A percentile compares a stretch with the other conserved stretches of the same genome.
Conservation (phyloP, 768 basidiomycete genomes). For the Pluteus cervinus region DNA sequence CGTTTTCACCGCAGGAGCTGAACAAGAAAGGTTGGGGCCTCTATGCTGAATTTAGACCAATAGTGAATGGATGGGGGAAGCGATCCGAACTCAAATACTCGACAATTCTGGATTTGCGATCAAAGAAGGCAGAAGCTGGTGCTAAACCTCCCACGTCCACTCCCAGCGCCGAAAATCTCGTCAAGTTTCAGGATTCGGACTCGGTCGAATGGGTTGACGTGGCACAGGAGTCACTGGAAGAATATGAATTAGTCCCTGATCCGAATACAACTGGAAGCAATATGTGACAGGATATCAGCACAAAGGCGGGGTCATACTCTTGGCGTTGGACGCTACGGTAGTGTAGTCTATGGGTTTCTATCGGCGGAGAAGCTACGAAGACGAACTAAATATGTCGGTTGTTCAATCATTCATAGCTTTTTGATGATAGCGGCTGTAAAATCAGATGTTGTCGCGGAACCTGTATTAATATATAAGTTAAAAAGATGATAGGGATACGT, state of each 20-base stretch:
- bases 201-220: constrained; percentile 14
- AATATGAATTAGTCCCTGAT: constrained; percentile 48
- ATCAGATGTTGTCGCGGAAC: constrained; percentile 87
- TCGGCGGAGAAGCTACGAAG: too few species aligned
- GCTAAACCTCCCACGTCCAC: too few species aligned
- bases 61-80: constrained; percentile 79
- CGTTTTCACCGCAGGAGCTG: constrained; percentile 51
- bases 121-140: constrained; percentile 14
- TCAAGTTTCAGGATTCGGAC: constrained; percentile 12
- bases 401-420: constrained; percentile 41
- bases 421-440: constrained; percentile 92
- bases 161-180: constrained; percentile 9
- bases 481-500: not conserved
- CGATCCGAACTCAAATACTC: constrained; percentile 67
- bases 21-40: constrained; percentile 67
- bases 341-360: constrained; percentile 3
- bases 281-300: too few species aligned
- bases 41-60: constrained; percentile 85
- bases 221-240: constrained; percentile 36
- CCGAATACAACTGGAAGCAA: constrained; percentile 40
- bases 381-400: constrained; percentile 7
- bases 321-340: not conserved
- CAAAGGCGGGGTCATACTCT: too few species aligned
- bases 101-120: constrained; percentile 58
- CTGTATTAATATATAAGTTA: constrained; percentile 28